A percentile compares a stretch with the other conserved stretches of the same genome.
These are phyloP conservation scores for Lindgomyces ingoldianus DNA, from an alignment of 495 filamentous ascomycete genomes.

Conservation along the genomic window DNA sequence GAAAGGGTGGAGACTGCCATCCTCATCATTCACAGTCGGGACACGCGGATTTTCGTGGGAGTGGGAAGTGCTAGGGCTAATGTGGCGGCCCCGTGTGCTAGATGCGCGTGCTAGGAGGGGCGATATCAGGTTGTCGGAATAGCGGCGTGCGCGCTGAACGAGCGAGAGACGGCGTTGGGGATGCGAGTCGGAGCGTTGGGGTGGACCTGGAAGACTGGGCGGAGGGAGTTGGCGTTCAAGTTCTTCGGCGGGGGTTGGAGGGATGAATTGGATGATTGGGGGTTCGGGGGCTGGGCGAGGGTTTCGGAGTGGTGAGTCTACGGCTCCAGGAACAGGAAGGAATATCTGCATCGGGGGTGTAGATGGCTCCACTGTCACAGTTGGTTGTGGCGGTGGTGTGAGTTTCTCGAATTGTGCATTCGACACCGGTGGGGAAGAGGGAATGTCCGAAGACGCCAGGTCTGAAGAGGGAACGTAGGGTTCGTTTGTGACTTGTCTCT, in stretches of 20 bases:
- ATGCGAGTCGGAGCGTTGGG: constrained; percentile 14
- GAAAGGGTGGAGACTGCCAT: constrained; percentile 70
- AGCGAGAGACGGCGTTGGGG: constrained; percentile 36
- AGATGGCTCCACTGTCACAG: constrained; percentile 36
- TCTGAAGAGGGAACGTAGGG: not conserved
- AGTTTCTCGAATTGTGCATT: constrained; percentile 1
- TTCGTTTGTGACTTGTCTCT: constrained; percentile 1
- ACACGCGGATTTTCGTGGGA: constrained; percentile 27
- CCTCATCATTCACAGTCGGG: constrained; percentile 39
- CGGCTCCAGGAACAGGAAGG: not conserved
- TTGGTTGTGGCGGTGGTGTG: constrained; percentile 16
- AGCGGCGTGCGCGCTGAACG: constrained; percentile 44
- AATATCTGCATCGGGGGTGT: constrained; percentile 33
- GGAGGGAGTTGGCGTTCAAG: constrained; percentile 54
- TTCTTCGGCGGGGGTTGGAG: constrained; percentile 66
- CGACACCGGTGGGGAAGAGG: constrained; percentile 1
- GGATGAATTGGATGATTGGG: constrained; percentile 71
- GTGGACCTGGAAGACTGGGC: constrained; percentile 31
- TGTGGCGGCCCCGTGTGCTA: constrained; percentile 23
- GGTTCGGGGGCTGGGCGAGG: constrained; percentile 71
- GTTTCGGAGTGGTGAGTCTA: constrained; percentile 60
- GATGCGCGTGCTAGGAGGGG: constrained; percentile 39
- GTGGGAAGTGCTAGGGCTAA: constrained; percentile 15
- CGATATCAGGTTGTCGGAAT: constrained; percentile 44
- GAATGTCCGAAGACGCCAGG: not conserved